A percentile compares a stretch with the other conserved stretches of the same genome.
Evolutionary conservation across 495 filamentous ascomycete genomes (phyloP).

Genomic region (Penicillium goetzii): DNA sequence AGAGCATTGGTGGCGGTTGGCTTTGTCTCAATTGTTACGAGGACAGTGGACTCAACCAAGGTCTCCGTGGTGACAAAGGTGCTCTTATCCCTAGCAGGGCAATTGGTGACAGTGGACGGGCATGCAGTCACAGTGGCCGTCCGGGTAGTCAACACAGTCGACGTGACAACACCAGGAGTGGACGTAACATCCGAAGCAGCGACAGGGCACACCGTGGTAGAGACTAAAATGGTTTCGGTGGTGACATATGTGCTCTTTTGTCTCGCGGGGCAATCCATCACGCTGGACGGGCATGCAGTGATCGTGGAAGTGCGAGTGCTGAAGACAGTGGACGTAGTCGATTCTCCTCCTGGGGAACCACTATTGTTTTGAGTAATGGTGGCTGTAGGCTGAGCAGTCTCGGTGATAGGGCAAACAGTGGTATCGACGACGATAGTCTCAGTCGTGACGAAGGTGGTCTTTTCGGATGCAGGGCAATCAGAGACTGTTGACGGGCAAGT

Average conservation of each 20-base stretch:
- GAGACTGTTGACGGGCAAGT: background rate
- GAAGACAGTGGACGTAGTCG: conserved; percentile 42
- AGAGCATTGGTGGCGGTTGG: background rate
- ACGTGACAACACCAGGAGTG: conserved; percentile 18
- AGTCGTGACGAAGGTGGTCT: background rate
- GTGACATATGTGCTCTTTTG: conserved; percentile 23
- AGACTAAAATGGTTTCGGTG: conserved; percentile 34
- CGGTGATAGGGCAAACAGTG: background rate
- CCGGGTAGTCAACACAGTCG: conserved; percentile 25
- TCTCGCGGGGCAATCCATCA: conserved; percentile 32
- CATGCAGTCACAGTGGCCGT: conserved; percentile 27
- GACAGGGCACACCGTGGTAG: conserved; percentile 37
- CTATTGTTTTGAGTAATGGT: background rate
- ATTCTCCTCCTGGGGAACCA: background rate
- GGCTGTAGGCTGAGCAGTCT: background rate
- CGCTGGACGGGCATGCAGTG: conserved; percentile 36
- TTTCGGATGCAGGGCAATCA: background rate
- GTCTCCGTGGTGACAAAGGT: conserved; percentile 30
- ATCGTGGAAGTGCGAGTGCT: conserved; percentile 39
- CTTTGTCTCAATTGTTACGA: background rate
- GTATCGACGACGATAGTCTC: background rate
- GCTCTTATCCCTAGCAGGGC: conserved; percentile 27
- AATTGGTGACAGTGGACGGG: conserved; percentile 26
- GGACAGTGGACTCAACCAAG: conserved; percentile 19
- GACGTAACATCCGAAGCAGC: conserved; percentile 7